A percentile compares a stretch with the other conserved stretches of the same genome.
Conservation (phyloP, 352 stramenopile species). For the Globisporangium barbulae region DNA sequence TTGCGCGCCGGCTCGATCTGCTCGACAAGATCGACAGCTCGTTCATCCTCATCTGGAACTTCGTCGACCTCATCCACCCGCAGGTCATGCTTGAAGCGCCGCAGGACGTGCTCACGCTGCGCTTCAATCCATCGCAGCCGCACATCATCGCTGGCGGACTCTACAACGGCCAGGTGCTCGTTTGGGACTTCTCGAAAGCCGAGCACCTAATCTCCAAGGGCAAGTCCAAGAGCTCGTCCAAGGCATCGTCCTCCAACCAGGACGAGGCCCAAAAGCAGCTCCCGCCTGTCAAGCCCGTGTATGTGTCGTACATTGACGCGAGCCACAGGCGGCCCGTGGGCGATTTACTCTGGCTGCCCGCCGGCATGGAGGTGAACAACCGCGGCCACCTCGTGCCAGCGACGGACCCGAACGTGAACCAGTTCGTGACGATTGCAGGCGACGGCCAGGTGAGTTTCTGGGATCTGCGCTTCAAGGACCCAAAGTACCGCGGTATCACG, state of each 20-base stretch:
- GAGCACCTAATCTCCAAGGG: constrained; percentile 62
- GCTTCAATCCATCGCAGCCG: constrained; percentile 87
- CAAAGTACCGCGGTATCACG: constrained; percentile 68
- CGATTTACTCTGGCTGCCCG: constrained; percentile 87
- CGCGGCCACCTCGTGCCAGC: constrained; percentile 75
- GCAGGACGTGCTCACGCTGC: constrained; percentile 87
- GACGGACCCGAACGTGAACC: constrained; percentile 54
- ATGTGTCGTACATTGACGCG: constrained; percentile 85
- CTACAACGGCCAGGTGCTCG: constrained; percentile 87
- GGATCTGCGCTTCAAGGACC: constrained; percentile 90
- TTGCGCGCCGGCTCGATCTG: constrained; percentile 78
- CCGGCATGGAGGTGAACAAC: constrained; percentile 85
- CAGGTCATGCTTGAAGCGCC: constrained; percentile 91
- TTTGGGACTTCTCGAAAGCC: constrained; percentile 89
- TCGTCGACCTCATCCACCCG: constrained; percentile 92
- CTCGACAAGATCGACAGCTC: constrained; percentile 78
- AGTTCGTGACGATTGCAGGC: constrained; percentile 91
- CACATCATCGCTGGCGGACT: constrained; percentile 78
- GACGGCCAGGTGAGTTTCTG: constrained; percentile 92
- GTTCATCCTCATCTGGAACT: constrained; percentile 94
- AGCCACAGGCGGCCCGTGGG: constrained; percentile 85
- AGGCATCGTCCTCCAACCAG: constrained; percentile 7
- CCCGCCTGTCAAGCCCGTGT: constrained; percentile 62
- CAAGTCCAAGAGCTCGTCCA: constrained; percentile 36
- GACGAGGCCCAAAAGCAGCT: constrained; percentile 58